Percentiles rank a stretch among this genome's conserved stretches.
Conservation (phyloP, 2,329 filamentous ascomycete genomes). For the Dactylellina parvicollis region DNA sequence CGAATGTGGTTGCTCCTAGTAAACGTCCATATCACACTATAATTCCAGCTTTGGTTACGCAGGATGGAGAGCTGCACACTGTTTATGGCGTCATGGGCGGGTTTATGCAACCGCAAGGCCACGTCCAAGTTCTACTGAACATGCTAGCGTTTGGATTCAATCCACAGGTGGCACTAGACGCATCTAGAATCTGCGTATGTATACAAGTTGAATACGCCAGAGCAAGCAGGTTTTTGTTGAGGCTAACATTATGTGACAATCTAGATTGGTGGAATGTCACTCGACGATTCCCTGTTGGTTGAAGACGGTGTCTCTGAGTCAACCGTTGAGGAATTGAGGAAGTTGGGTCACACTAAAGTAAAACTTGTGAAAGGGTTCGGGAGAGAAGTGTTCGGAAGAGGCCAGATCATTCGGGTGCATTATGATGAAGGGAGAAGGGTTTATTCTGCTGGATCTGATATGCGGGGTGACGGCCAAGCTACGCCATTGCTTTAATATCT, state of each 20-base stretch:
- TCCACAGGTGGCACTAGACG: slow-evolving; percentile 88
- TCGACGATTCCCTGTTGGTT: slow-evolving; percentile 70
- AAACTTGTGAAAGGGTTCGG: slow-evolving; percentile 72
- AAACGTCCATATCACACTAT: slow-evolving; percentile 98
- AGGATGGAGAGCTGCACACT: slow-evolving; percentile 61
- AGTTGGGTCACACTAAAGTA: slow-evolving; percentile 76
- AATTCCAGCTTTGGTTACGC: slow-evolving; percentile 90
- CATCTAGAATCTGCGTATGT: slow-evolving; percentile 83
- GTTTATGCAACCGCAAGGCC: slow-evolving; percentile 98
- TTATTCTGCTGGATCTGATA: slow-evolving; percentile 90
- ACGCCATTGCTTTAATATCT: slow-evolving; percentile 62
- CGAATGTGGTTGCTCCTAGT: slow-evolving; percentile 77
- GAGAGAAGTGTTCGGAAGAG: slow-evolving; percentile 80
- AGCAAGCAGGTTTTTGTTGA: too few relatives aligned
- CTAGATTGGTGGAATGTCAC: slow-evolving; percentile 72
- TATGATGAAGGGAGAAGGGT: slow-evolving; percentile 74
- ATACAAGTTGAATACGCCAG: too few relatives aligned
- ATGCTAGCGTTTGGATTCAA: slow-evolving; percentile 83
- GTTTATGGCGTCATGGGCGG: slow-evolving; percentile 98
- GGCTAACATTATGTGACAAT: not conserved
- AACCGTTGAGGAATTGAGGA: slow-evolving; percentile 73
- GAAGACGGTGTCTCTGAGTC: slow-evolving; percentile 82
- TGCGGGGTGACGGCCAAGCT: slow-evolving; percentile 82
- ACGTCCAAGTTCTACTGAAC: slow-evolving; percentile 90
- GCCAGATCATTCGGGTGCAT: slow-evolving; percentile 83